phyloP scores from a whole-genome alignment of 208 protist species.

The Wallacemonas collosoma region DNA sequence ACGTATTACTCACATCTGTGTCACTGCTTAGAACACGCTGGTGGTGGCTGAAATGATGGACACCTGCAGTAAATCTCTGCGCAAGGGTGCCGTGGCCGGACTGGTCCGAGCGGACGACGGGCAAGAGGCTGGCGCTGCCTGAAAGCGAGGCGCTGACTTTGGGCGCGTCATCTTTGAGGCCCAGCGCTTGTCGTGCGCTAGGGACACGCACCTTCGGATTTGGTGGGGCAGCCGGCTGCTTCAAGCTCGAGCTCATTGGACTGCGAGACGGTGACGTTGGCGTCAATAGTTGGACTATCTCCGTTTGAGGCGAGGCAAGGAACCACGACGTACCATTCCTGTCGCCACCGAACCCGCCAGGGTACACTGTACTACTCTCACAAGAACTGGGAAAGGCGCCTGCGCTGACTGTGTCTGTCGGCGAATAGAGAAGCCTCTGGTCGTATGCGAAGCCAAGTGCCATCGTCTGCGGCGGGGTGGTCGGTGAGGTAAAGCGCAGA shows the following conservation, averaged over 20 bases:
- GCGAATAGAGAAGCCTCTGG: constrained; percentile 18
- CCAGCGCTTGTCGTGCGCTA: background rate
- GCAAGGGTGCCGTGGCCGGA: background rate
- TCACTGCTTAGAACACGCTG: constrained; percentile 1
- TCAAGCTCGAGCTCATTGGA: constrained; percentile 13
- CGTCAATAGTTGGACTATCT: constrained; percentile 10
- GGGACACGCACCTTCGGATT: constrained; percentile 1
- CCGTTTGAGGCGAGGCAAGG: constrained; percentile 1
- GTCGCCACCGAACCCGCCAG: background rate
- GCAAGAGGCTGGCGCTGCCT: background rate
- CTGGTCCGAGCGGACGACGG: too few species aligned
- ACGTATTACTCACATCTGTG: constrained; percentile 6
- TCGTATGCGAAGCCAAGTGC: background rate
- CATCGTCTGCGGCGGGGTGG: background rate
- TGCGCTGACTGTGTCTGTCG: constrained; percentile 5
- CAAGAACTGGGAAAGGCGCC: constrained; percentile 8
- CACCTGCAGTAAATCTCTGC: constrained; percentile 9
- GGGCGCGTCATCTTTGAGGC: background rate
- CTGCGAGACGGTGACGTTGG: constrained; percentile 10
- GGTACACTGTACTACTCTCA: constrained; percentile 5
- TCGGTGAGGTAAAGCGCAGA: background rate
- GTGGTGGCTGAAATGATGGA: constrained; percentile 12
- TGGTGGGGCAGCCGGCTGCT: constrained; percentile 4
- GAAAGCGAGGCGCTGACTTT: background rate
- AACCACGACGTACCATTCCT: background rate